Percentiles rank a stretch among this genome's conserved stretches.
phyloP scores from a whole-genome alignment of 164 flowering plant genomes.

The Berberis vulgaris region DNA sequence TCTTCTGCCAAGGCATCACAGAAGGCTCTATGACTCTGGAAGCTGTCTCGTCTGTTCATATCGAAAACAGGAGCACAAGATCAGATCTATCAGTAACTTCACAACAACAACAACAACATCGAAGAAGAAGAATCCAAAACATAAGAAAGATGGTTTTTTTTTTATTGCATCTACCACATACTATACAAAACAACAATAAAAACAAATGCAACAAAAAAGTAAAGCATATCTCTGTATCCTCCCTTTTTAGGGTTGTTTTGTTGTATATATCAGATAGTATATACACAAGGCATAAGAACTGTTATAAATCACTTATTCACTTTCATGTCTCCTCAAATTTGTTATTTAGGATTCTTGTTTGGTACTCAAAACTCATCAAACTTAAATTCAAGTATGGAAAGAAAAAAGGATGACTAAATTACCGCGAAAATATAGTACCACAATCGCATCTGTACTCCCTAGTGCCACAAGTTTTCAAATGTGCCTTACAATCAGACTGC shows the following conservation, averaged over 20 bases:
- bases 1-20: constrained; percentile 91
- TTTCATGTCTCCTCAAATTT: background rate
- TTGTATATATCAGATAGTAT: background rate
- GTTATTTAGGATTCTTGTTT: background rate
- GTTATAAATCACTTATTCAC: background rate
- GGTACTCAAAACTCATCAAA: background rate
- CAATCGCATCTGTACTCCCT: constrained; percentile 91
- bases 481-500: constrained; percentile 93
- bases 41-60: constrained; percentile 68
- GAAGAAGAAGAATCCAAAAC: background rate
- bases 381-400: background rate
- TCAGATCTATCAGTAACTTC: background rate
- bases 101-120: background rate
- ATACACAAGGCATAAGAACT: background rate
- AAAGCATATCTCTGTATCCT: no score
- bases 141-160: background rate
- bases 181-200: no score
- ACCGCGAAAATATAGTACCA: constrained; percentile 89
- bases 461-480: constrained; percentile 88
- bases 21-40: constrained; percentile 83
- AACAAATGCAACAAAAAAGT: no score
- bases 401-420: constrained; percentile 5
- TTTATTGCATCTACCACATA: no score
- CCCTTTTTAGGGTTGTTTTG: no score
- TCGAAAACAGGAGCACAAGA: background rate